These are phyloP conservation scores for Saccharomycopsis guyanensis DNA, from an alignment of 805 yeast genomes.

Conservation along the genomic window DNA sequence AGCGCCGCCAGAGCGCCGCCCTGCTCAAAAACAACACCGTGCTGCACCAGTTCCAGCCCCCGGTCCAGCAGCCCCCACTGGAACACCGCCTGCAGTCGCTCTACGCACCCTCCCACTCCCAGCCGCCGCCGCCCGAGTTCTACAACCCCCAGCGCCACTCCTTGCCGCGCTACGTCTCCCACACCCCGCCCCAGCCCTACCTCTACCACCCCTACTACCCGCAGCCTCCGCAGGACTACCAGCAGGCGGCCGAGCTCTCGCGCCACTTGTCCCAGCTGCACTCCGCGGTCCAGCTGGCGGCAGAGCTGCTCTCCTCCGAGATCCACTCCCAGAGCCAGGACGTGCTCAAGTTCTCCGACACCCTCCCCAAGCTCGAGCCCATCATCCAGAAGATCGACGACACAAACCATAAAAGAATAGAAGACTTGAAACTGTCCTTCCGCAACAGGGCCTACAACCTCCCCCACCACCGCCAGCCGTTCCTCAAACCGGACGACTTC, in stretches of 20 bases:
- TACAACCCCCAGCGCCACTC: constrained; percentile 21
- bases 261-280: background rate
- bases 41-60: constrained; percentile 9
- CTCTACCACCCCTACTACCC: constrained; percentile 5
- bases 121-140: background rate
- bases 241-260: background rate
- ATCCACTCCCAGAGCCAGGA: constrained; percentile 23
- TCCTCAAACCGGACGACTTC: too few species aligned
- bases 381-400: constrained; percentile 5
- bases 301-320: constrained; percentile 8
- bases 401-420: constrained; percentile 1
- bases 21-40: constrained; percentile 37
- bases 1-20: constrained; percentile 44
- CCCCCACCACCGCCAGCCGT: background rate
- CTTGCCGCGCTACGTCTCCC: constrained; percentile 15
- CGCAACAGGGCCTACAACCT: background rate
- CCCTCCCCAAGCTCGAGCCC: constrained; percentile 25
- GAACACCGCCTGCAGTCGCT: background rate
- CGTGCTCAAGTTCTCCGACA: constrained; percentile 23
- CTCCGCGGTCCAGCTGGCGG: background rate
- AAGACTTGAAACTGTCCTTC: background rate
- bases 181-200: constrained; percentile 14
- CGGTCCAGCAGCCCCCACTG: background rate
- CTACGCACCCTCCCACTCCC: background rate
- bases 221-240: constrained; percentile 13